A percentile compares a stretch with the other conserved stretches of the same genome.
Evolutionary conservation across 495 filamentous ascomycete species (phyloP).

Genomic region (Barbatosphaeria neglecta): DNA sequence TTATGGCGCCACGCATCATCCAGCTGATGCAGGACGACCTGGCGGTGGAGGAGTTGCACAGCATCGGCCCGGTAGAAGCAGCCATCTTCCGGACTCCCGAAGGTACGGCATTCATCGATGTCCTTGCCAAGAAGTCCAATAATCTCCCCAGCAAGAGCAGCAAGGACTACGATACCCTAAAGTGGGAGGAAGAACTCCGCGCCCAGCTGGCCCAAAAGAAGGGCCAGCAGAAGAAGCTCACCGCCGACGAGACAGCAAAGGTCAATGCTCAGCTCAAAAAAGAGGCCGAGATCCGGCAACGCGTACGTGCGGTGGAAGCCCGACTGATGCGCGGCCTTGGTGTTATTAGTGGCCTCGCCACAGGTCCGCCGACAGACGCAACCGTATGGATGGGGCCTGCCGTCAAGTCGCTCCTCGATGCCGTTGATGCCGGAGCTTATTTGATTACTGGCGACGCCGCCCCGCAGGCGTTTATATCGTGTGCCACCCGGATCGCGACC

Average conservation of each 20-base stretch:
- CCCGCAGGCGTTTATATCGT: slow-evolving; percentile 67
- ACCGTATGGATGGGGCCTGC: slow-evolving; percentile 76
- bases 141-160: slow-evolving; percentile 63
- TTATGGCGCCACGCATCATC: slow-evolving; percentile 64
- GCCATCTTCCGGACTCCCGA: slow-evolving; percentile 83
- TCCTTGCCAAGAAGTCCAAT: slow-evolving; percentile 67
- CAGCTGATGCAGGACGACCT: slow-evolving; percentile 61
- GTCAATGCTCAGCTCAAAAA: slow-evolving; percentile 86
- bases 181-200: slow-evolving; percentile 93
- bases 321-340: slow-evolving; percentile 71
- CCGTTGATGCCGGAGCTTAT: slow-evolving; percentile 67
- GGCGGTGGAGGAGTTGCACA: slow-evolving; percentile 48
- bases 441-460: slow-evolving; percentile 68
- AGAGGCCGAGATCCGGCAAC: slow-evolving; percentile 63
- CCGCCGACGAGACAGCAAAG: slow-evolving; percentile 73
- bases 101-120: slow-evolving; percentile 79
- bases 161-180: slow-evolving; percentile 88
- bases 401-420: slow-evolving; percentile 54
- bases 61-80: slow-evolving; percentile 73
- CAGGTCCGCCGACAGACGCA: slow-evolving; percentile 73
- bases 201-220: slow-evolving; percentile 83
- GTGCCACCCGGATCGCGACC: slow-evolving; percentile 56
- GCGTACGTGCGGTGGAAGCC: slow-evolving; percentile 54
- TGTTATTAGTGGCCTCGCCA: slow-evolving; percentile 68
- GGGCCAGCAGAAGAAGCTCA: slow-evolving; percentile 83